Evolutionary conservation across 1,139 yeast genomes (phyloP).

Genomic region (Trichomonascaceae sp.): DNA sequence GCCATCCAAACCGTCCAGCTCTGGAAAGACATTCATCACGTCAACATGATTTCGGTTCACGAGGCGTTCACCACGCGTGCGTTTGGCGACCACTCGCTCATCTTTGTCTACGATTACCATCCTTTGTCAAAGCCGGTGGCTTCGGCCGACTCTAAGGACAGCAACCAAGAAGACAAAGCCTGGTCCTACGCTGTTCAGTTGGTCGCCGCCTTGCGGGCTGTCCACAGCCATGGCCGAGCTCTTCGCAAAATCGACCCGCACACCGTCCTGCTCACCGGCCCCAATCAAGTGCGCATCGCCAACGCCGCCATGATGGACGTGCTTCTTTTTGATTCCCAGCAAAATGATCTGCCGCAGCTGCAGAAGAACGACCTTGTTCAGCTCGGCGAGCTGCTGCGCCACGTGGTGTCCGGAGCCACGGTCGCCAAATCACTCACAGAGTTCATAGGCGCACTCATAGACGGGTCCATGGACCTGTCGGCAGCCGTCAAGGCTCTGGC

Average conservation of each 20-base stretch:
- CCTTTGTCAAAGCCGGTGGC: slow-evolving; percentile 34
- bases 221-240: slow-evolving; percentile 51
- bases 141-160: neutral
- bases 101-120: slow-evolving; percentile 53
- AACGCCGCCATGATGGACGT: neutral
- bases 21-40: slow-evolving; percentile 36
- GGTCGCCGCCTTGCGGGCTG: slow-evolving; percentile 41
- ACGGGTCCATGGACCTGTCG: too few species aligned
- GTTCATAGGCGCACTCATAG: too few species aligned
- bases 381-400: too few species aligned
- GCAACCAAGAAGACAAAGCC: slow-evolving; percentile 39
- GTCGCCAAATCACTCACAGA: too few species aligned
- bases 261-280: slow-evolving; percentile 59
- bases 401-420: too few species aligned
- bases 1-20: slow-evolving; percentile 36
- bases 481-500: too few species aligned
- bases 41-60: slow-evolving; percentile 52
- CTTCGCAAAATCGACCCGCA: slow-evolving; percentile 52
- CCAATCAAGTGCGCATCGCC: slow-evolving; percentile 50
- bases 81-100: slow-evolving; percentile 57
- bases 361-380: too few species aligned
- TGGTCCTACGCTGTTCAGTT: slow-evolving; percentile 74
- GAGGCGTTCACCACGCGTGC: slow-evolving; percentile 85
- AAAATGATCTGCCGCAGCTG: neutral
- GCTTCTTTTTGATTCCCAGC: neutral